phyloP scores from a whole-genome alignment of 306 rosid species.

The Fagus sylvatica region DNA sequence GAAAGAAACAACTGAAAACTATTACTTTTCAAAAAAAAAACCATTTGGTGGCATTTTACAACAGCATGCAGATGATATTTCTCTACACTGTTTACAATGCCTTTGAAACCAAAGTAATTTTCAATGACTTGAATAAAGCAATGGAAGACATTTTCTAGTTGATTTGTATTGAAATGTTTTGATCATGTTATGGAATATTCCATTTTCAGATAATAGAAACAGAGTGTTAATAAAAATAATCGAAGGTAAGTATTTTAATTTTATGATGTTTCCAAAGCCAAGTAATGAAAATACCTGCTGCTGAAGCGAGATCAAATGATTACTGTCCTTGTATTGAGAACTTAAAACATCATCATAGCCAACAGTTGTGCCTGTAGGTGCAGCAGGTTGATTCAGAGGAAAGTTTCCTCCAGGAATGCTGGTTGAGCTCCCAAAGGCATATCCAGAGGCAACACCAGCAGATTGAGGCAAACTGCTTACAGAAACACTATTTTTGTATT shows the following conservation, averaged over 20 bases:
- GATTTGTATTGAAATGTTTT: background rate
- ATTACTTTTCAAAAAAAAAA: background rate
- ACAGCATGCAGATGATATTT: background rate
- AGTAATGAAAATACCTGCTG: slow-evolving; percentile 73
- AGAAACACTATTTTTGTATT: slow-evolving; percentile 90
- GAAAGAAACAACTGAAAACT: background rate
- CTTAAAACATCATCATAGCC: slow-evolving; percentile 83
- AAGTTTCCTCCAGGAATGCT: slow-evolving; percentile 93
- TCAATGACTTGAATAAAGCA: background rate
- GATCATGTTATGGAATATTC: background rate
- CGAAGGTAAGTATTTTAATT: background rate
- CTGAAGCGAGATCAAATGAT: slow-evolving; percentile 87
- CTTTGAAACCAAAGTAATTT: background rate
- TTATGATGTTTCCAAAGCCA: background rate
- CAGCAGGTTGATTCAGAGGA: slow-evolving; percentile 69
- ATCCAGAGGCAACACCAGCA: slow-evolving; percentile 81
- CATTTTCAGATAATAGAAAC: background rate
- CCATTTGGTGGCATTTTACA: background rate
- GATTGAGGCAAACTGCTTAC: slow-evolving; percentile 97
- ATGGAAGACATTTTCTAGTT: background rate
- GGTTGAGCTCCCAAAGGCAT: slow-evolving; percentile 87
- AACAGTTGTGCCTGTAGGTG: slow-evolving; percentile 73
- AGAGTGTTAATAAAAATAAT: background rate
- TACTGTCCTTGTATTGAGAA: slow-evolving; percentile 88
- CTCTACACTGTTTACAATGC: background rate